Conservation (phyloP, 768 basidiomycete genomes). For the Fomitopsis serialis region DNA sequence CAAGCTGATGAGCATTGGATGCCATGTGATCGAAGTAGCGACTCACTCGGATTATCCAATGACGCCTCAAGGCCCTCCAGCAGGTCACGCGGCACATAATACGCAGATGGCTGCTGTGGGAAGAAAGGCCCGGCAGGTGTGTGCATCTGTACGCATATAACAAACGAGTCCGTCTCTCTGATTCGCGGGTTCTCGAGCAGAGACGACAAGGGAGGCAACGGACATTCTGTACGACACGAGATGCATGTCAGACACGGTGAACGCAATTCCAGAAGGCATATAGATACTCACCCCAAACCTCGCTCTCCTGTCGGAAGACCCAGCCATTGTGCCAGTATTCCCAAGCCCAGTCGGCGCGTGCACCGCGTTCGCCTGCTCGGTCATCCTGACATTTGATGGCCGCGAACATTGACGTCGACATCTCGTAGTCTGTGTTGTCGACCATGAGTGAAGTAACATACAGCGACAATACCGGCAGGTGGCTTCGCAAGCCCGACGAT, state of each 20-base stretch:
- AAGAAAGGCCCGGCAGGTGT: constrained; percentile 47
- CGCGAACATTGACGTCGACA: constrained; percentile 62
- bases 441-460: constrained; percentile 63
- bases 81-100: constrained; percentile 61
- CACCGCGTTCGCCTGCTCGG: constrained; percentile 53
- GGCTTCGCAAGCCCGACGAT: constrained; percentile 15
- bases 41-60: constrained; percentile 65
- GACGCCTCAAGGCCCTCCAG: constrained; percentile 66
- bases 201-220: constrained; percentile 54
- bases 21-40: background rate
- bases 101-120: constrained; percentile 61
- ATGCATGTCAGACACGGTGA: too few species aligned
- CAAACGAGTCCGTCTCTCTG: constrained; percentile 58
- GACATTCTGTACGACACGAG: too few species aligned
- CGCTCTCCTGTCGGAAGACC: constrained; percentile 63
- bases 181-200: constrained; percentile 58
- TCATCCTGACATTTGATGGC: constrained; percentile 66
- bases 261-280: too few species aligned
- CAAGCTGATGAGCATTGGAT: background rate
- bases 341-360: constrained; percentile 71
- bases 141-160: constrained; percentile 72
- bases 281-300: constrained; percentile 70
- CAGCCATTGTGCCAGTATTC: constrained; percentile 67
- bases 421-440: constrained; percentile 57
- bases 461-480: constrained; percentile 45